These are phyloP conservation scores for Phylloporus sp. DNA, from an alignment of 768 basidiomycete species.

Conservation along the genomic window DNA sequence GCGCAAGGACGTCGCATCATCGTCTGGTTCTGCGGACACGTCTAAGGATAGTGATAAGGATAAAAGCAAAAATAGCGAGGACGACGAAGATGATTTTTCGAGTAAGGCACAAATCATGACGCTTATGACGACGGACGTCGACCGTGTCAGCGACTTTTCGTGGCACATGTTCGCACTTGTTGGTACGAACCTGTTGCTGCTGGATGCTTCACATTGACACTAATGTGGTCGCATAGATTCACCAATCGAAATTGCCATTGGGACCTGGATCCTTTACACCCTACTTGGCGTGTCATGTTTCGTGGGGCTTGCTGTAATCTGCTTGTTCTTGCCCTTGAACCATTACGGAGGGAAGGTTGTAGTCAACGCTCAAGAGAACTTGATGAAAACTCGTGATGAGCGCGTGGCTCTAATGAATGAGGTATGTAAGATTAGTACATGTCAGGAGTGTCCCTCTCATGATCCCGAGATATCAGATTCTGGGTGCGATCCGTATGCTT, in stretches of 20 bases:
- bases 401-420: conserved; percentile 91
- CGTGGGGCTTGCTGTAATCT: conserved; percentile 72
- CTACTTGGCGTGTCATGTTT: conserved; percentile 77
- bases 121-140: conserved; percentile 92
- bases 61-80: conserved; percentile 13
- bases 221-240: conserved; percentile 43
- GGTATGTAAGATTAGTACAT: conserved; percentile 23
- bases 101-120: conserved; percentile 86
- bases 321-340: conserved; percentile 70
- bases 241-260: conserved; percentile 73
- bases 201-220: neutral
- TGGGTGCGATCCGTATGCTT: conserved; percentile 88
- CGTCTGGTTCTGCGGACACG: conserved; percentile 33
- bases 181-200: conserved; percentile 37
- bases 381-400: conserved; percentile 91
- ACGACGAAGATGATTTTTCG: conserved; percentile 52
- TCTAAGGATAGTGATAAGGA: conserved; percentile 21
- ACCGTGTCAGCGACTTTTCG: conserved; percentile 80
- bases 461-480: conserved; percentile 39
- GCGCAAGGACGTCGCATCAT: conserved; percentile 77
- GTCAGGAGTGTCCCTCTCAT: neutral
- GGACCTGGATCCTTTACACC: conserved; percentile 68
- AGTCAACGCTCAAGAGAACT: conserved; percentile 70
- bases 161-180: conserved; percentile 75
- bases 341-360: conserved; percentile 81